Base-by-base conservation (phyloP, 1,139 yeast genomes). In the Candida frijolesensis region DNA sequence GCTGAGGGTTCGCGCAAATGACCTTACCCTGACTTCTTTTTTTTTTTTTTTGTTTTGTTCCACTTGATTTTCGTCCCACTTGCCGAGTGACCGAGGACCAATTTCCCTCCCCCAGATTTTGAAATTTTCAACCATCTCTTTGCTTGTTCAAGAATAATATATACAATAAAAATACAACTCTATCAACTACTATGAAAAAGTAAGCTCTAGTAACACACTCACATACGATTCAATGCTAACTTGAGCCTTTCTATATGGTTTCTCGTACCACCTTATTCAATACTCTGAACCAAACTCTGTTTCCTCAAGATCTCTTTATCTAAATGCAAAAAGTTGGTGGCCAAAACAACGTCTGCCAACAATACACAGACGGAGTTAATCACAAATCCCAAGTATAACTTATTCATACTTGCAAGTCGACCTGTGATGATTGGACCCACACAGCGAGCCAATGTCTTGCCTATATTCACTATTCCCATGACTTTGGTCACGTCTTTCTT, bases 381-480 rank as follows among this genome's bases (percentile, higher is more conserved):
- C 10, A 82, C 60, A 59, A 84, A 91, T 34, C 92, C 84, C 42
- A 74, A 61, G 70, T 81, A 72, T 45, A 89, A 70, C 14, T 62
- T 61, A 2, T 79, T 78, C 14, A 61, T 58, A 18, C 76, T 75
- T 0, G 96, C 95, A 45, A 90, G 70, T 41, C 75, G 66, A 2
- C 97, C 97, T 0, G 96, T 87, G 59, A 88, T 79, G 2, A 82
- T 61, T 0, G 97, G 97, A 0, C 97, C 96, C 18, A 88, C 63
- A 46, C 95, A 84, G 52, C 96, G 75, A 0, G 96, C 95, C 57
- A 88, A 76, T 1, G 96, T 91, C 65, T 90, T 90, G 25, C 88
- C 91, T 37, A 90, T 85, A 61, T 90, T 90, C 4, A 90, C 96
- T 2, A 87, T 74, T 1, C 96, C 97, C 85, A 91, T 80, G 2